phyloP scores from a whole-genome alignment of 352 stramenopile species.

The Phytopythium boreale region DNA sequence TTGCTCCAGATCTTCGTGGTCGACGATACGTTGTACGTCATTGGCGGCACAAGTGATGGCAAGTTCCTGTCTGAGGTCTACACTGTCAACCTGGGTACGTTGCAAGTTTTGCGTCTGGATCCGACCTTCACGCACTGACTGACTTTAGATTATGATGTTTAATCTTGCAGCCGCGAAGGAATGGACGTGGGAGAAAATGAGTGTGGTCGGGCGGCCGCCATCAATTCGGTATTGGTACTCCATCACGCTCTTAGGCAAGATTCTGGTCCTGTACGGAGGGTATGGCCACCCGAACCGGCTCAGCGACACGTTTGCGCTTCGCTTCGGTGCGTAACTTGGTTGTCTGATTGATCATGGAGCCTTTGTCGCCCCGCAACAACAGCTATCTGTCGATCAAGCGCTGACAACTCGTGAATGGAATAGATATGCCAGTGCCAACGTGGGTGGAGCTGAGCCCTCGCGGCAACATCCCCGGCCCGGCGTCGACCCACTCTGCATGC shows the following conservation, averaged over 20 bases:
- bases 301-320: conserved; percentile 50
- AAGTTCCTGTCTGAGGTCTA: conserved; percentile 62
- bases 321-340: conserved; percentile 28
- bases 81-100: conserved; percentile 47
- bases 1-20: conserved; percentile 58
- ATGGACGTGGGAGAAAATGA: conserved; percentile 52
- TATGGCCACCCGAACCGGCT: conserved; percentile 52
- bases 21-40: conserved; percentile 41
- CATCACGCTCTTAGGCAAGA: conserved; percentile 31
- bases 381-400: background rate
- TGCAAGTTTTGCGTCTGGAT: background rate
- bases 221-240: conserved; percentile 72
- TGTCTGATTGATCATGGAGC: background rate
- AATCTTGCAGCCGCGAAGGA: conserved; percentile 25
- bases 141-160: background rate
- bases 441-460: conserved; percentile 41
- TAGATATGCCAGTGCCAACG: conserved; percentile 37
- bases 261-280: conserved; percentile 51
- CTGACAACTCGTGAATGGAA: background rate
- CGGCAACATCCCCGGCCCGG: conserved; percentile 40
- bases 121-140: background rate
- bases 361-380: background rate
- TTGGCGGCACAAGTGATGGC: conserved; percentile 53
- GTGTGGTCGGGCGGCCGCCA: conserved; percentile 34
- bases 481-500: conserved; percentile 54